Percentiles rank a stretch among this genome's conserved stretches.
Evolutionary conservation across 179 eudicot genomes (phyloP).

Genomic region (Beta lomatogona): DNA sequence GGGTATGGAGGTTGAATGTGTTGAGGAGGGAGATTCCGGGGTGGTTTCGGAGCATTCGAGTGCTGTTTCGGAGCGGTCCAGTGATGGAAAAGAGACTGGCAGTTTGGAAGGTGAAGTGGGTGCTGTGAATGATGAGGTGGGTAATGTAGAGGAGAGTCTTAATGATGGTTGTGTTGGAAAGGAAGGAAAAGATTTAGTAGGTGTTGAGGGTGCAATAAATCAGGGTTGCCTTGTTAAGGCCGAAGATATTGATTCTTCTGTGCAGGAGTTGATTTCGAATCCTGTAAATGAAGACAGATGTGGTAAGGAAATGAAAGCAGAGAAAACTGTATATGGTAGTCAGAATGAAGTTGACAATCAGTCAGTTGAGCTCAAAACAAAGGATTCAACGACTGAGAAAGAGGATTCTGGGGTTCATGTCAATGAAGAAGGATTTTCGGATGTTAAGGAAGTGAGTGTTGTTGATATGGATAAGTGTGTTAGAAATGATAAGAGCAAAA

Average conservation of each 20-base stretch:
- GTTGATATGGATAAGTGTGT: constrained; percentile 15
- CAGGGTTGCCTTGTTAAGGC: neutral
- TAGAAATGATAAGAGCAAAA: constrained; percentile 2
- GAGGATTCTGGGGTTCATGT: neutral
- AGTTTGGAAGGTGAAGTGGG: constrained; percentile 10
- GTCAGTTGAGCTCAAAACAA: constrained; percentile 7
- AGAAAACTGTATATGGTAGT: neutral
- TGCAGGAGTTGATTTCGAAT: neutral
- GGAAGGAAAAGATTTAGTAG: neutral
- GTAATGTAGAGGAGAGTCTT: neutral
- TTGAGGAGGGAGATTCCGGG: neutral
- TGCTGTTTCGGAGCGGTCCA: constrained; percentile 8
- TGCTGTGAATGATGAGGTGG: neutral
- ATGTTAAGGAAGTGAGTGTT: constrained; percentile 12
- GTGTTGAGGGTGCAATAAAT: constrained; percentile 15
- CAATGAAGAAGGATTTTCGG: neutral
- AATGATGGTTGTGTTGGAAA: constrained; percentile 7
- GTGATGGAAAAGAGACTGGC: neutral
- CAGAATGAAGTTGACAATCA: neutral
- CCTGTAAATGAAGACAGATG: constrained; percentile 5
- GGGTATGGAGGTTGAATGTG: constrained; percentile 1
- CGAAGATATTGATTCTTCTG: neutral
- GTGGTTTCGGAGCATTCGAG: neutral
- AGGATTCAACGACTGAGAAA: neutral
- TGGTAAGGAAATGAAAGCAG: constrained; percentile 7